Base-by-base conservation (phyloP, 176 grass and related monocot species). In the Rhipidocladum racemiflorum region DNA sequence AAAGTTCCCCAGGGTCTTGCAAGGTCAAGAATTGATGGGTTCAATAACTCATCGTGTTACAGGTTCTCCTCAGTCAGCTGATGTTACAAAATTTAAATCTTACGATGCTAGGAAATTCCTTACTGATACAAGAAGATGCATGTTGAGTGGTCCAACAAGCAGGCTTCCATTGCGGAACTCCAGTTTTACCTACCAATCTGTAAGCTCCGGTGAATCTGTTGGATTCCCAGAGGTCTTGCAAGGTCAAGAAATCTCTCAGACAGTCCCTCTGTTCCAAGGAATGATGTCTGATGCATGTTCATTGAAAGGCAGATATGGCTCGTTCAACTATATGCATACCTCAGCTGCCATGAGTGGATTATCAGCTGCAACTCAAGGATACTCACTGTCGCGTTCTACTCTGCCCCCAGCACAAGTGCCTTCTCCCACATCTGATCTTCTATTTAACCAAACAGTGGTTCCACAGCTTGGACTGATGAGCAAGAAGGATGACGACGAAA, bases 21-120 rank as follows among this genome's bases (percentile, higher is more conserved):
- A 95, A 99, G 97, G 93, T 99, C 97, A 99, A 99, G 97, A 99
- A 99, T 99, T 93, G 81, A 91, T 76, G 95, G 79, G 92, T 87
- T 85, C 87, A 75, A 57, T 59, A 85, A 85, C 90, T 67, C 88
- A 69, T 85, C 85, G 29, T 84, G 81, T 90, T 60, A 63, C 84
- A 46, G 40, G 72, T 74, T 80, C 89, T 82, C 87, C 92, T 85
- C 89, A 83, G 54, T 54, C 66, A 39, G 53, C 77, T 68, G 81
- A 91, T 12, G 67, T 74, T 50, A 59, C 85, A 77, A 85, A 81
- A 70, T 62, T 77, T 78, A 63, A 86, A 70, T 81, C 72, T 79
- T 79, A 40, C 83, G 84, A 62, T 68, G 50, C 66, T 83, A 51
- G 66, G 50, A 72, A 59, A 67, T 79, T 79, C 61, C 83, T 77